phyloP scores from a whole-genome alignment of 192 early-diverging fungal species.

The Linnemannia exigua region DNA sequence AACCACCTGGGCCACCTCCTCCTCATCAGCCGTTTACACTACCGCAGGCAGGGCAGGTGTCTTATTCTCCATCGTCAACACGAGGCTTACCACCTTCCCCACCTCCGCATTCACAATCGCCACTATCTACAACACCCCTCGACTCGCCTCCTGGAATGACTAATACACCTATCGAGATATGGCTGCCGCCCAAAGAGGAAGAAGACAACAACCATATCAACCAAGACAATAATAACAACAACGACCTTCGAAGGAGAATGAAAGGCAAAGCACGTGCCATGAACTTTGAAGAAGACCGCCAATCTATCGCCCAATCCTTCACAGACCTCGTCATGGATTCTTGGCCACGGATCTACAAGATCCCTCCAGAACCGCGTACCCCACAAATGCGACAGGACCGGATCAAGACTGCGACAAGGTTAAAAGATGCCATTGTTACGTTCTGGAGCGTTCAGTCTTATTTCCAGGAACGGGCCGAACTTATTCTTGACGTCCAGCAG shows the following conservation, averaged over 20 bases:
- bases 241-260: neutral
- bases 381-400: conserved; percentile 14
- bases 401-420: conserved; percentile 17
- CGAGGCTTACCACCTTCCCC: neutral
- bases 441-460: conserved; percentile 32
- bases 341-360: conserved; percentile 24
- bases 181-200: neutral
- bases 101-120: neutral
- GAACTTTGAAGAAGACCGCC: conserved; percentile 28
- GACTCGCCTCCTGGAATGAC: neutral
- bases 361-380: neutral
- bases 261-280: conserved; percentile 13
- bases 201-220: neutral
- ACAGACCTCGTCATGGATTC: conserved; percentile 15
- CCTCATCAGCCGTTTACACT: neutral
- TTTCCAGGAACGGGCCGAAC: conserved; percentile 41
- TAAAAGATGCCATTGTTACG: conserved; percentile 22
- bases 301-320: conserved; percentile 12
- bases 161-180: neutral
- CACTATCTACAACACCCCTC: neutral
- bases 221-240: neutral
- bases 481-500: conserved; percentile 32
- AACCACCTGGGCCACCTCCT: too few relatives aligned
- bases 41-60: neutral
- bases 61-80: neutral